Evolutionary conservation across 2,329 filamentous ascomycete genomes (phyloP).

Genomic region (Fusarium nelsonii): DNA sequence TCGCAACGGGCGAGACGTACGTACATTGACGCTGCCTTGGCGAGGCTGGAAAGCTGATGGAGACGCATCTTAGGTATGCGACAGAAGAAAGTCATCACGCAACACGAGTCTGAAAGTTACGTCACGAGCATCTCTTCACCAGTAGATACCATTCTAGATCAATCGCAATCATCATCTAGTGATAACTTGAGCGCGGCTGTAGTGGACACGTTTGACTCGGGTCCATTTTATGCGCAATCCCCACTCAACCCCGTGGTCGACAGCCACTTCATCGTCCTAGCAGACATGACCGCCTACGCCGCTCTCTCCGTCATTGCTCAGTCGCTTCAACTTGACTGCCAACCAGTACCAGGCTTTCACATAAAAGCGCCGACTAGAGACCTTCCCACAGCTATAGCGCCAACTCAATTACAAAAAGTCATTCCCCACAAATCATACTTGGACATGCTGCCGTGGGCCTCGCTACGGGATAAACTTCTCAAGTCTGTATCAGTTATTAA

Average conservation of each 20-base stretch:
- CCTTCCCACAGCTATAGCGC: background rate
- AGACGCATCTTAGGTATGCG: background rate
- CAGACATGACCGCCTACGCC: constrained; percentile 13
- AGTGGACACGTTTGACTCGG: background rate
- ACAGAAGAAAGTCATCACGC: background rate
- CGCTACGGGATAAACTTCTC: constrained; percentile 19
- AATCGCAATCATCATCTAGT: background rate
- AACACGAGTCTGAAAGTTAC: accelerated
- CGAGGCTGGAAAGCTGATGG: accelerated
- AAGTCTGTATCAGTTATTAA: constrained; percentile 20
- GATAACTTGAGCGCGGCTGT: background rate
- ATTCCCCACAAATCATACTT: constrained; percentile 24
- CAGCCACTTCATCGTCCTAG: constrained; percentile 8
- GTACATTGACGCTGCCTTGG: background rate
- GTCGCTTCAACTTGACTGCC: constrained; percentile 14
- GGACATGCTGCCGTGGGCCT: constrained; percentile 33
- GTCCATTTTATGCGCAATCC: background rate
- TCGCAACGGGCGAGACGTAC: constrained; percentile 34
- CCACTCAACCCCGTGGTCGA: background rate
- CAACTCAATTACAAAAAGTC: constrained; percentile 16
- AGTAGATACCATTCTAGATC: too few relatives aligned
- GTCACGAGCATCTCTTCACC: accelerated
- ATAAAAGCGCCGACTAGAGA: background rate
- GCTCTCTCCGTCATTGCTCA: constrained; percentile 7
- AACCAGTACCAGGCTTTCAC: background rate